Evolutionary conservation across 139 green algal species (phyloP).

Genomic region (Coccomyxa sp.): DNA sequence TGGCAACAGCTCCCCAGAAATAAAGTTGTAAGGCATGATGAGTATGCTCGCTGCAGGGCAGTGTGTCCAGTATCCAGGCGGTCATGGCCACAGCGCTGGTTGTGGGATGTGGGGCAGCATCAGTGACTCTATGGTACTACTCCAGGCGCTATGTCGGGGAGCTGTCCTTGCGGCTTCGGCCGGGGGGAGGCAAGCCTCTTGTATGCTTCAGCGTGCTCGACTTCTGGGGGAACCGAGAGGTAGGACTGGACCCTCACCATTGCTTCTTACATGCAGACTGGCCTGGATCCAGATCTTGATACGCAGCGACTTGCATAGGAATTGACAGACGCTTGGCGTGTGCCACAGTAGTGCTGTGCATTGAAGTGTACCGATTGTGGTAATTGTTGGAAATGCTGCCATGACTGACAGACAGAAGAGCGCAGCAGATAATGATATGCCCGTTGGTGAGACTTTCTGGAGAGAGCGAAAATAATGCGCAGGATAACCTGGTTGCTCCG

Average conservation of each 20-base stretch:
- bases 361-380: not conserved
- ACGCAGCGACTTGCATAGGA: not conserved
- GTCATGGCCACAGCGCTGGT: constrained; percentile 34
- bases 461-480: not conserved
- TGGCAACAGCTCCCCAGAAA: not conserved
- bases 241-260: constrained; percentile 9
- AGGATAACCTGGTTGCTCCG: constrained; percentile 54
- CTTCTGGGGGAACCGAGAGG: constrained; percentile 76
- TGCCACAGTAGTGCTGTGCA: not conserved
- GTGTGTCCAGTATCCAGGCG: constrained; percentile 17
- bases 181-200: not conserved
- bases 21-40: not conserved
- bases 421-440: not conserved
- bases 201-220: constrained; percentile 61
- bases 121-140: constrained; percentile 54
- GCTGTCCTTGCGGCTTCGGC: constrained; percentile 51
- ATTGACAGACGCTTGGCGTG: not conserved
- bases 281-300: not conserved
- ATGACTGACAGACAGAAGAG: not conserved
- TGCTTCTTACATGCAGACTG: not conserved
- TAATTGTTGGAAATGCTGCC: not conserved
- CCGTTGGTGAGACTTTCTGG: not conserved
- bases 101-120: constrained; percentile 34
- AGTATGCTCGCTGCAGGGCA: constrained; percentile 9
- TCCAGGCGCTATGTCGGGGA: constrained; percentile 74